Evolutionary conservation across 1,139 yeast species (phyloP), one percentile per base, ranked within the genome.

Genomic region (Kodamaea sp.): DNA sequence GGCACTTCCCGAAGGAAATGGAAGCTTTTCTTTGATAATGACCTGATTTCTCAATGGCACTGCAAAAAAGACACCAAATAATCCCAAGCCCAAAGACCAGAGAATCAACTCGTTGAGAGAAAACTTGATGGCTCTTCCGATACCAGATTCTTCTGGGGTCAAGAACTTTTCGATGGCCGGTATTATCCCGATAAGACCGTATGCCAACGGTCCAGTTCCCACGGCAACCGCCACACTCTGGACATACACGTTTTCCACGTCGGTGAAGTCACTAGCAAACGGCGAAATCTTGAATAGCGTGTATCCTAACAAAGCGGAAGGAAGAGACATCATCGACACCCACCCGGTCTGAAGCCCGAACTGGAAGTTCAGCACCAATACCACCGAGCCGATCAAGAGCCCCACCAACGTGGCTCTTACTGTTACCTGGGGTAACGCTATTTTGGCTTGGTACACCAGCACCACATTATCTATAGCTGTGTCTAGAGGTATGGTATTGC

Each of bases 291-390:
- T 83, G 63, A 90, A 92, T 15, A 84, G 65, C 0, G 96, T 86
- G 59, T 80, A 90, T 1, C 95, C 97, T 15, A 92, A 61, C 33
- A 92, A 61, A 0, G 97, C 96, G 5, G 96, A 84, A 0, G 98
- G 97, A 37, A 92, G 66, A n/a, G 96, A 85, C 98, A 92, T 92
- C 98, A 92, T 92, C 7, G 96, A 88, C 2, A 92, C 97, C 98
- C 98, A 92, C 2, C 98, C 98, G 0, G 97, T 90, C 54, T 92
- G 98, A 19, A 92, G 68, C 1, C 98, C 98, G 58, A 92, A 92
- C 55, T 90, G 97, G 64, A 92, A 92, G 57, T 92, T 92, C 3
- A 96, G 87, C 15, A 89, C 66, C 24, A 90, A 67, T 19, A 90
- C 90, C 20, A 90, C 61, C 0, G 96, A 76, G 0, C 97, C 97